Percentiles rank a stretch among this genome's conserved stretches.
These are phyloP conservation scores for Potentilla sterilis DNA, from an alignment of 306 rosid species.

Conservation along the genomic window DNA sequence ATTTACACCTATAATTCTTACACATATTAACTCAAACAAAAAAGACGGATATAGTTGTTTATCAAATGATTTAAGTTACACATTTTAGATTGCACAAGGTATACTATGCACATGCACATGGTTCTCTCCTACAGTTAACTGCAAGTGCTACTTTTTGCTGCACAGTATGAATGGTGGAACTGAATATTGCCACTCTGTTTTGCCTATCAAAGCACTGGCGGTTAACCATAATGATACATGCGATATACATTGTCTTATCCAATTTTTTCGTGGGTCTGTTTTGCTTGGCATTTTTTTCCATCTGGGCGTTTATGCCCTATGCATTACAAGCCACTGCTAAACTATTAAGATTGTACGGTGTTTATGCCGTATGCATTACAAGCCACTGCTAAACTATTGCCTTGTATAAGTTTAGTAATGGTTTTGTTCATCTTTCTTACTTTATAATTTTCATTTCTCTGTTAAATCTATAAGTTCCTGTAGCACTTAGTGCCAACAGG, in stretches of 20 bases:
- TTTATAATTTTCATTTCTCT: background rate
- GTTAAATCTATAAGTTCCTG: background rate
- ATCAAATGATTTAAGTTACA: background rate
- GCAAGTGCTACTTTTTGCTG: background rate
- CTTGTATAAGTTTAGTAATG: background rate
- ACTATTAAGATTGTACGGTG: background rate
- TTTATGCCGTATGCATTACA: background rate
- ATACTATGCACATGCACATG: background rate
- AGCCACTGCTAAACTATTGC: background rate
- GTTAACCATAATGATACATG: background rate
- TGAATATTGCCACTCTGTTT: background rate
- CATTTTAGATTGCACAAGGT: background rate
- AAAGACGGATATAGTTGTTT: background rate
- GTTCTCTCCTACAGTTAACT: background rate
- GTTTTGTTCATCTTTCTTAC: background rate
- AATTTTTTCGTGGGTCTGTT: background rate
- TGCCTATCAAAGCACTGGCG: background rate
- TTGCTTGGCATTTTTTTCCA: background rate
- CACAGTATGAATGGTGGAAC: background rate
- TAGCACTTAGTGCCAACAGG: background rate
- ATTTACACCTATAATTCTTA: background rate
- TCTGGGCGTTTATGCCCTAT: background rate
- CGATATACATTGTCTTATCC: background rate
- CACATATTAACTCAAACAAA: background rate
- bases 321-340: background rate